phyloP scores from a whole-genome alignment of 2,329 filamentous ascomycete genomes.

The Apiospora malaysiana region DNA sequence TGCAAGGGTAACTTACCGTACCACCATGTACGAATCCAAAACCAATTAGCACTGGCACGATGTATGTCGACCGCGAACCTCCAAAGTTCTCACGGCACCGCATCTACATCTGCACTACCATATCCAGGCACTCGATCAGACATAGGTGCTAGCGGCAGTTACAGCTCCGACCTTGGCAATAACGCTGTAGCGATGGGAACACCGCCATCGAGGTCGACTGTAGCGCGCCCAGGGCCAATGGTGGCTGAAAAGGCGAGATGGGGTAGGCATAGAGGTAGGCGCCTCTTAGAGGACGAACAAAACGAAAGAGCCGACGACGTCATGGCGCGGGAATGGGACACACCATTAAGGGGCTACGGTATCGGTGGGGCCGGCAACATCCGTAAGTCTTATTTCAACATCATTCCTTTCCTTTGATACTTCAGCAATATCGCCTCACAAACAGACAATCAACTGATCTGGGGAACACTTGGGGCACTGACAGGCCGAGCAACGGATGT shows the following conservation, averaged over 20 bases:
- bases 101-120: constrained; percentile 20
- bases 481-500: constrained; percentile 40
- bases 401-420: too few relatives aligned
- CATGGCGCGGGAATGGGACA: constrained; percentile 37
- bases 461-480: too few relatives aligned
- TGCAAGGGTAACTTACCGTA: constrained; percentile 24
- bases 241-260: background rate
- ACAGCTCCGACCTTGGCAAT: background rate
- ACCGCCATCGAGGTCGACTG: background rate
- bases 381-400: constrained; percentile 36
- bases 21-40: constrained; percentile 46
- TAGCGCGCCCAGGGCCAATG: background rate
- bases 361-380: constrained; percentile 49
- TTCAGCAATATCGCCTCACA: too few relatives aligned
- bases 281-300: constrained; percentile 28
- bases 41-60: constrained; percentile 42
- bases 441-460: too few relatives aligned
- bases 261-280: constrained; percentile 21
- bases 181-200: background rate
- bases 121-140: background rate
- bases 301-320: constrained; percentile 27
- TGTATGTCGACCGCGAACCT: constrained; percentile 43
- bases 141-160: background rate
- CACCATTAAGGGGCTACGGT: constrained; percentile 45
- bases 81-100: constrained; percentile 16